Evolutionary conservation across 2,329 filamentous ascomycete species (phyloP).

Genomic region (Aspergillus phoenicis): DNA sequence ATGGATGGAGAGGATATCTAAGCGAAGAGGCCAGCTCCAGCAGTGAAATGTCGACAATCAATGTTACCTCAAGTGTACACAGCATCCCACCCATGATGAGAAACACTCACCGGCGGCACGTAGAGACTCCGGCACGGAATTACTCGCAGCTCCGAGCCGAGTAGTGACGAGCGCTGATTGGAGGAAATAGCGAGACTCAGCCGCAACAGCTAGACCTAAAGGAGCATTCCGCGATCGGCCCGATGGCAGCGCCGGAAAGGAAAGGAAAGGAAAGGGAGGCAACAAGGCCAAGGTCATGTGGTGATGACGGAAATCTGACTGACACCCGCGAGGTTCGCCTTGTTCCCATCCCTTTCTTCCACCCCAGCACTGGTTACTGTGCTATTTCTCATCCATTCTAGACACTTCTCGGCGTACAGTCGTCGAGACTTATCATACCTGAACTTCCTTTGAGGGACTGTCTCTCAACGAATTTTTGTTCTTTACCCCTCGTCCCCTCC

Average conservation of each 20-base stretch:
- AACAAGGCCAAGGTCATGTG: slow-evolving; percentile 21
- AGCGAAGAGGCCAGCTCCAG: neutral
- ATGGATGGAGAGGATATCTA: neutral
- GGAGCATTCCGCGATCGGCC: slow-evolving; percentile 13
- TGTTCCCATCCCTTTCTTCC: slow-evolving; percentile 12
- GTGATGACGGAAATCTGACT: slow-evolving; percentile 29
- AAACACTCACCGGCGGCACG: neutral
- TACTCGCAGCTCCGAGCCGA: neutral
- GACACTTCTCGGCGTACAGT: slow-evolving; percentile 5
- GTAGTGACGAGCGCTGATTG: neutral
- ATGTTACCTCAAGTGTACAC: neutral
- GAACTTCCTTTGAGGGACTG: slow-evolving; percentile 5
- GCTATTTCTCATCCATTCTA: slow-evolving; percentile 15
- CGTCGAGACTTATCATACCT: neutral
- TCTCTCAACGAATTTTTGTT: slow-evolving; percentile 6
- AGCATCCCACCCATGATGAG: neutral
- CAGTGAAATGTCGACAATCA: neutral
- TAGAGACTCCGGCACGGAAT: neutral
- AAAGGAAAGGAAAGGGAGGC: slow-evolving; percentile 12
- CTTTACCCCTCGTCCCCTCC: slow-evolving; percentile 22
- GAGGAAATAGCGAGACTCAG: neutral
- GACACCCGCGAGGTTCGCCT: slow-evolving; percentile 16
- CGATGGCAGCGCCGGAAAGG: slow-evolving; percentile 15
- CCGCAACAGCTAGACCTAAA: slow-evolving; percentile 9
- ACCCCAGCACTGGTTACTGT: slow-evolving; percentile 19